These are phyloP conservation scores for Didymella segeticola DNA, from an alignment of 2,329 filamentous ascomycete species.

Conservation along the genomic window DNA sequence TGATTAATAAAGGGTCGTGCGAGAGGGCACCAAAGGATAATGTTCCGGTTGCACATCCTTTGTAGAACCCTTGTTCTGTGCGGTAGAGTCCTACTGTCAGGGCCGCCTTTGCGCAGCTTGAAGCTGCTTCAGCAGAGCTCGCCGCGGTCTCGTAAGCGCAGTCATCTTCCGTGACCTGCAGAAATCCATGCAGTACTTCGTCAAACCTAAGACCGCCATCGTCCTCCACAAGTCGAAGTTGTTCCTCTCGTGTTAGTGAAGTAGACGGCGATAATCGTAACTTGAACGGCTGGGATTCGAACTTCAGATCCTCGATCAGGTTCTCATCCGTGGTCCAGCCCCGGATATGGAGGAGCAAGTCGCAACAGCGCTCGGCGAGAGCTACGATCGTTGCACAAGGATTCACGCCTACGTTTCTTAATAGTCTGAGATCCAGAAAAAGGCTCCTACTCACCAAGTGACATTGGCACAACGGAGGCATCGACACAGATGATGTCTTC, in stretches of 20 bases:
- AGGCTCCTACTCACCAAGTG: neutral
- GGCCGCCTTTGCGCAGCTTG: neutral
- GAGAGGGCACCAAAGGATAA: neutral
- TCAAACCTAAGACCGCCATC: neutral
- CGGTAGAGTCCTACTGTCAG: neutral
- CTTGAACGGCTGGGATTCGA: neutral
- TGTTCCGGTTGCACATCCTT: neutral
- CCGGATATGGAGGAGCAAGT: slow-evolving; percentile 41
- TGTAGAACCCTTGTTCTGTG: neutral
- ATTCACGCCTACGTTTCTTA: slow-evolving; percentile 55
- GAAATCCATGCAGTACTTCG: neutral
- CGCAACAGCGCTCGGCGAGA: slow-evolving; percentile 69
- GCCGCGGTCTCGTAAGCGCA: neutral
- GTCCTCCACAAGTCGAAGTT: neutral
- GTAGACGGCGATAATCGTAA: neutral
- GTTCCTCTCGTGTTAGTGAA: neutral
- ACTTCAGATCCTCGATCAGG: neutral
- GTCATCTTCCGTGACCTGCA: neutral
- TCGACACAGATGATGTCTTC: slow-evolving; percentile 1
- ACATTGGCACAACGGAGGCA: slow-evolving; percentile 2
- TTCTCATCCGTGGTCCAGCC: slow-evolving; percentile 51
- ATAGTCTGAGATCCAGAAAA: neutral
- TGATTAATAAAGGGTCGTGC: slow-evolving; percentile 54
- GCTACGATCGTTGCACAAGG: slow-evolving; percentile 74
- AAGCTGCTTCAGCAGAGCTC: neutral